Base-by-base conservation (phyloP, 2,329 filamentous ascomycete species). In the Neoascochyta sp. region DNA sequence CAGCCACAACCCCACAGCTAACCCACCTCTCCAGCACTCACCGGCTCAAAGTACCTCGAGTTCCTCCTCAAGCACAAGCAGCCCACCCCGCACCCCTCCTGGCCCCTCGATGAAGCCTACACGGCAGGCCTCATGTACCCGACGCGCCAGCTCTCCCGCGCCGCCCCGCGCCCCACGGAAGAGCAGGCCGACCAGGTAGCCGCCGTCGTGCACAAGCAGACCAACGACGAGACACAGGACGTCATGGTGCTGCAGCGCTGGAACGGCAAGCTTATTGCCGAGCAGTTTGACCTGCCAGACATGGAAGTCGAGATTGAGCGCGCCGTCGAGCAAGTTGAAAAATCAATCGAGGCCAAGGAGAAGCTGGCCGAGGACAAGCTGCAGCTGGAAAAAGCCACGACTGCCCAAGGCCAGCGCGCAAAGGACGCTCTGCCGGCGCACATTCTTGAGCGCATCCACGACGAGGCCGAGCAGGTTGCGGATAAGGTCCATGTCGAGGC, bases 1-100 rank as follows among this genome's bases (percentile, higher is more conserved):
- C 16, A 6, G 20, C 13, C 4, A 10, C n/a, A n/a, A 16, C 15
- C 10, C 5, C 0, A 1, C 6, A 5, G 12, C 1, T 4, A 11
- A 21, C 30, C 32, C 16, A 39, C 10, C 0, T 15, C 21, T 4
- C 17, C 41, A 67, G 92, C 92, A 30, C 69, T 94, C 31, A 77
- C 79, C 20, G 92, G 92, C 32, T 89, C 87, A 12, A 84, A 80
- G 52, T 86, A 96, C 59, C 68, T 96, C 18, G 78, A 90, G 45
- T 92, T 86, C 62, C 75, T 98, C 9, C 64, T 90, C 22, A 68
- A 83, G 34, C 81, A 89, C 45, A 78, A 82, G 26, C 74, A 92
- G 16, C 69, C 94, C 21, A 72, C 70, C 3, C 69, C 78, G 1
- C 70, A 72, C 9, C 80, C 87, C 1, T 87, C 83, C 1, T 66